Base-by-base conservation (phyloP, 225 moss, liverwort and hornwort species). In the Rhytidiadelphus loreus region DNA sequence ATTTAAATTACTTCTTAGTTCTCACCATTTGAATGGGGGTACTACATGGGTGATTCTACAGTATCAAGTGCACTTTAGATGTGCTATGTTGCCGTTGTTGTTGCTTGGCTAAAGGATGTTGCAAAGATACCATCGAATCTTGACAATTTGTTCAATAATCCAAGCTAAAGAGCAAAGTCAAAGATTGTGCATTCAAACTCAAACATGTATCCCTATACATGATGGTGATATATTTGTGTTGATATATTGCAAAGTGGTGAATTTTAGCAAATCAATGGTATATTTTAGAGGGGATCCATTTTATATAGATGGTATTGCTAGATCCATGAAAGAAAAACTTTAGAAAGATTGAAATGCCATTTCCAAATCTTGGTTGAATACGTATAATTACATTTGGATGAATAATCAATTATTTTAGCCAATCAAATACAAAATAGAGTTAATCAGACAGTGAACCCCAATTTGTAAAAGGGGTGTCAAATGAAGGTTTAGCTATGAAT, bases 301-400 rank as follows among this genome's bases (percentile, higher is more conserved):
- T 50, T 21, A 13, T 50, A 0, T 3, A 33, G 18, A 50, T 50
- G 33, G 33, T 8, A 21, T 75, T 0, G 1, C 2, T 0, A 21
- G 0, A 32, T 74, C 32, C 8, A 48, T 32, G n/a, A n/a, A 12
- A 32, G 32, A 33, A 75, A 0, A 13, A 12, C 19, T 19, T 8
- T 33, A 3, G 3, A 0, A 75, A 20, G 4, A 50, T 12, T 50
- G 3, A 2, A 33, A 21, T 21, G 12, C 3, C 2, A 20, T 75
- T 48, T 7, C 19, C 7, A 20, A 48, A 48, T 74, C 4, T 75
- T 75, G 5, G 8, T 4, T 33, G 11, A 50, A 32, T 33, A 50
- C 12, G 7, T 48, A 50, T 21, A n/a, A n/a, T n/a, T n/a, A 20
- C 12, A 75, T 75, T 75, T 32, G 20, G 4, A 32, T 32, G 7